phyloP scores from a whole-genome alignment of 2,329 filamentous ascomycete species.

The Pyrenophora seminiperda region DNA sequence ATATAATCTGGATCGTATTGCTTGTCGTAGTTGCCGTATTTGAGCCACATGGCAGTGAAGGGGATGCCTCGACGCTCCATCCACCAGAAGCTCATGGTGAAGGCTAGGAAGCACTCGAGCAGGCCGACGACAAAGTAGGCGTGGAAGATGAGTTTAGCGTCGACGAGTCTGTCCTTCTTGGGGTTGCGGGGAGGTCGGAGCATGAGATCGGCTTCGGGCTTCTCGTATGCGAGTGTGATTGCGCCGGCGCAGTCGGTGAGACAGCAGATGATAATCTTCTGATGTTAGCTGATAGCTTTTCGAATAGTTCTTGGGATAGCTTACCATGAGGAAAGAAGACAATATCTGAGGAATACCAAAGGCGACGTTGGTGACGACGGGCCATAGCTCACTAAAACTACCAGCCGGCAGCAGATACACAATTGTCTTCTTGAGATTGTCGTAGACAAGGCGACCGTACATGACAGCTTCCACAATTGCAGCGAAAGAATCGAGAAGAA shows the following conservation, averaged over 20 bases:
- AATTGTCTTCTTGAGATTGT: slow-evolving; percentile 78
- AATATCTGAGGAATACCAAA: slow-evolving; percentile 76
- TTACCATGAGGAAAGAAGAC: slow-evolving; percentile 70
- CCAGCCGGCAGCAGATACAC: slow-evolving; percentile 76
- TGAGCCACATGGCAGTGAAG: slow-evolving; percentile 71
- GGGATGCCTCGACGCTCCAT: slow-evolving; percentile 57
- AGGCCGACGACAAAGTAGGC: slow-evolving; percentile 74
- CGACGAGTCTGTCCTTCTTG: slow-evolving; percentile 72
- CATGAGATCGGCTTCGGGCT: slow-evolving; percentile 76
- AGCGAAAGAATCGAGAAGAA: slow-evolving; percentile 70
- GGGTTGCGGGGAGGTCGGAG: slow-evolving; percentile 70
- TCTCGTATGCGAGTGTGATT: slow-evolving; percentile 75
- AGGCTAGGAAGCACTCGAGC: slow-evolving; percentile 48
- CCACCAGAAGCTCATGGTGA: slow-evolving; percentile 56
- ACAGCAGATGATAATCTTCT: slow-evolving; percentile 56
- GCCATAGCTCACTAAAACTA: slow-evolving; percentile 75
- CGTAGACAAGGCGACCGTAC: slow-evolving; percentile 76
- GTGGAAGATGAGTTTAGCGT: slow-evolving; percentile 73
- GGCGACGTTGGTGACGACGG: slow-evolving; percentile 72
- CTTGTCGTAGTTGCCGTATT: slow-evolving; percentile 35
- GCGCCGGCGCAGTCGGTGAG: slow-evolving; percentile 72
- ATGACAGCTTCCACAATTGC: slow-evolving; percentile 74
- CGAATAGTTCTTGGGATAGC: neutral
- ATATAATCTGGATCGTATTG: slow-evolving; percentile 35
- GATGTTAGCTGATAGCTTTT: neutral